phyloP scores from a whole-genome alignment of 129 eudicot genomes.

The Pittosporum tobira region DNA sequence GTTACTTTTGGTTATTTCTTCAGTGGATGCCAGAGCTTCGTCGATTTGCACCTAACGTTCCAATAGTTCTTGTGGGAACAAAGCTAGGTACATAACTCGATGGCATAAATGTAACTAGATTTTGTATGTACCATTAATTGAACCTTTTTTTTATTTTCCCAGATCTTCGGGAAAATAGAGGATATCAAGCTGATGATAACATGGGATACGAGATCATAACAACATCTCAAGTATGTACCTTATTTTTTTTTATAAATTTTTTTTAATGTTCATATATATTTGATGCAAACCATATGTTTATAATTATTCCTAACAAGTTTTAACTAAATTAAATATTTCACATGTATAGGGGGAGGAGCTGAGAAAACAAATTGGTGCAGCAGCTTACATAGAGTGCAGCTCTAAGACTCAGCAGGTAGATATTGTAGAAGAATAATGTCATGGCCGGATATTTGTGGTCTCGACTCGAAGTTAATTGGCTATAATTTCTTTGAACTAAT shows the following conservation, averaged over 20 bases:
- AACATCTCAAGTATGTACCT: no score
- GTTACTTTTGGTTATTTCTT: slow-evolving; percentile 7
- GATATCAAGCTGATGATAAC: slow-evolving; percentile 13
- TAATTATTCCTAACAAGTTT: no score
- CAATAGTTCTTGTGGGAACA: slow-evolving; percentile 96
- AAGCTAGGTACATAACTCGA: slow-evolving; percentile 60
- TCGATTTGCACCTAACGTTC: slow-evolving; percentile 91
- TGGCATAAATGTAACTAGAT: slow-evolving; percentile 1
- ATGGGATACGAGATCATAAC: no score
- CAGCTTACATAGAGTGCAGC: slow-evolving; percentile 91
- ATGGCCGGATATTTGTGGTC: no score
- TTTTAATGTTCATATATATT: no score
- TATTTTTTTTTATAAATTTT: not conserved
- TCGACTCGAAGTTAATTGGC: no score
- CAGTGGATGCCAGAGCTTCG: slow-evolving; percentile 99
- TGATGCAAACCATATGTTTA: no score
- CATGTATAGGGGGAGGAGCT: slow-evolving; percentile 97
- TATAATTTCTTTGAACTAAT: not conserved
- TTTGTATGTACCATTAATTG: not conserved
- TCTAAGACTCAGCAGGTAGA: slow-evolving; percentile 98
- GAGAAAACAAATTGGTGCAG: slow-evolving; percentile 91
- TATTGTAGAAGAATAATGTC: no score
- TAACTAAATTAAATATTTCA: no score
- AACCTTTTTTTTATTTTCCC: not conserved
- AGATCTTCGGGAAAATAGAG: no score